Evolutionary conservation across 208 protist genomes (phyloP), one percentile per base, ranked within the genome.

Genomic region (Leishmania braziliensis): DNA sequence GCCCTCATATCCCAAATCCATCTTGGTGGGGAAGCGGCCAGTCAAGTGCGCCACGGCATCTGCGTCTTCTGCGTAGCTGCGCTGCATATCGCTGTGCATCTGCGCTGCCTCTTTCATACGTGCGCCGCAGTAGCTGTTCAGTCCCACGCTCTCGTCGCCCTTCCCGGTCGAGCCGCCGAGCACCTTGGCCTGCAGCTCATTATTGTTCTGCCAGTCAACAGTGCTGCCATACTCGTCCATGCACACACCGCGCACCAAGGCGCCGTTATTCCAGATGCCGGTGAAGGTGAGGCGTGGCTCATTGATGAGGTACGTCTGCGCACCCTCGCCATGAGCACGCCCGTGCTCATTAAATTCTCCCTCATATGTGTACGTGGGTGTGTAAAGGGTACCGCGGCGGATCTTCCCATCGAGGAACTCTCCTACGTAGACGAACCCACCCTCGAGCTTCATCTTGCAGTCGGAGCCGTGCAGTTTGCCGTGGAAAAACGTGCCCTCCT

Each of bases 191-290:
- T 98, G 95, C 66, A 97, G 77, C 5, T 88, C 89, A 71, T 93
- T 90, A 81, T 96, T 93, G 84, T 98, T 90, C 85, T 96, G 91
- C 92, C 94, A 97, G 78, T 98, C 95, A 5, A 98, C 92, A n/a
- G 91, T 83, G 70, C 82, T 77, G 51, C 95, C 95, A 79, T 97
- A 92, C 90, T 98, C 95, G 75, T 98, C 95, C 18, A 87, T 81
- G 84, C 92, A 96, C 20, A 84, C 84, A 20, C 95, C 95, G n/a
- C 94, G 89, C 56, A 96, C 88, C 69, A 98, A 65, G 20, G 87
- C 89, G 26, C 95, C 95, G 76, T 95, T 95, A 50, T 91, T 89
- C 95, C 95, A 98, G 10, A 96, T 88, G 14, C 95, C 95, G 0
- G 90, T 96, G 79, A 98, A 98, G 56, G 85, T 91, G 18, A 98